Evolutionary conservation across 108 stramenopile genomes (phyloP).

Genomic region (Schizochytrium sp.): DNA sequence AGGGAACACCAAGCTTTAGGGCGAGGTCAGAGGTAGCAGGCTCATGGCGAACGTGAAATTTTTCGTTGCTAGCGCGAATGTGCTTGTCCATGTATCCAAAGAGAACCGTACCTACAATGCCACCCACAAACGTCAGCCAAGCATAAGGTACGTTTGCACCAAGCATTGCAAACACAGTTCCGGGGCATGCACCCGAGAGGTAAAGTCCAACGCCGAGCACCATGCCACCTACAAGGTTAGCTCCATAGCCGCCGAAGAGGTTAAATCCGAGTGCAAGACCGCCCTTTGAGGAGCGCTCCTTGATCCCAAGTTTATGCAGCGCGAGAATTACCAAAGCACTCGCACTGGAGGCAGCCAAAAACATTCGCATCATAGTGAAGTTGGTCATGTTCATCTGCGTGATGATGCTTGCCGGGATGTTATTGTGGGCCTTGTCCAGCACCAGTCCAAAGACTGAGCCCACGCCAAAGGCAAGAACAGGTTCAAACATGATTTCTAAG

Average conservation of each 20-base stretch:
- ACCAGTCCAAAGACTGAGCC: slow-evolving; percentile 30
- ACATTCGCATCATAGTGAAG: slow-evolving; percentile 36
- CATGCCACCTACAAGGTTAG: background rate
- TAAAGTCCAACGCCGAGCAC: background rate
- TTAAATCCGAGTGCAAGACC: slow-evolving; percentile 6
- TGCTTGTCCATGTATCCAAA: background rate
- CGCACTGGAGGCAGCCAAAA: background rate
- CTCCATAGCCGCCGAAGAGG: slow-evolving; percentile 7
- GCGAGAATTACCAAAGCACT: slow-evolving; percentile 18
- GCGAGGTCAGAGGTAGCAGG: background rate
- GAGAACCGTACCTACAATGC: background rate
- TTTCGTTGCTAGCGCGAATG: background rate
- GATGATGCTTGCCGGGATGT: slow-evolving; percentile 42
- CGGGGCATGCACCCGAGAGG: slow-evolving; percentile 39
- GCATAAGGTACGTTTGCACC: background rate
- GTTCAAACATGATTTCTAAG: background rate
- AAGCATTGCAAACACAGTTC: slow-evolving; percentile 41
- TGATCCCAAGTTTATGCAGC: slow-evolving; percentile 29
- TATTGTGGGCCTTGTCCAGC: slow-evolving; percentile 48
- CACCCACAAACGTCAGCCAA: slow-evolving; percentile 11
- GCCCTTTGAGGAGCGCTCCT: background rate
- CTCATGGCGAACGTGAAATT: slow-evolving; percentile 43
- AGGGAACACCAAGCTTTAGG: background rate
- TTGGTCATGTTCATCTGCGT: slow-evolving; percentile 41
- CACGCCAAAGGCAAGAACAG: background rate